phyloP scores from a whole-genome alignment of 257 asterid species.

The Fraxinus cuspidata region DNA sequence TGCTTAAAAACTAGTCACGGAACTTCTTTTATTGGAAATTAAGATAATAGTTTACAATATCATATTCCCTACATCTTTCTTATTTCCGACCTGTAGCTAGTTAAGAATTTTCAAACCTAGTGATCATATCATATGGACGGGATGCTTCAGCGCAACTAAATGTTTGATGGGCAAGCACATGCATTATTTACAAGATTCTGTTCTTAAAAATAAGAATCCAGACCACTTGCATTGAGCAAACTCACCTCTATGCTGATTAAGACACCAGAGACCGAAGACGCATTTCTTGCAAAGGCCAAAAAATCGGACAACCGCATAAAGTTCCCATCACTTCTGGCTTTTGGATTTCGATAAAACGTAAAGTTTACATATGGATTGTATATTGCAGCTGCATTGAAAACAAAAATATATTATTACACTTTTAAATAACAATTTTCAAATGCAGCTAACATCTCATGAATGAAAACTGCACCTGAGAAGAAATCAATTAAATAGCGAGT shows the following conservation, averaged over 20 bases:
- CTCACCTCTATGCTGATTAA: constrained; percentile 69
- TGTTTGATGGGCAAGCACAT: constrained; percentile 6
- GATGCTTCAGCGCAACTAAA: not conserved
- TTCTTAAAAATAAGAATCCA: constrained; percentile 8
- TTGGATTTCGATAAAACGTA: constrained; percentile 54
- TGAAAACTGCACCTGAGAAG: constrained; percentile 19
- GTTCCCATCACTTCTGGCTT: constrained; percentile 38
- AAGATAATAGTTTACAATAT: not conserved
- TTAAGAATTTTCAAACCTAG: constrained; percentile 6
- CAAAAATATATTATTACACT: constrained; percentile 17
- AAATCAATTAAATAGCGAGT: not conserved
- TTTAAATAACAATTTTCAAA: constrained; percentile 16
- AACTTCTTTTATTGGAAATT: not conserved
- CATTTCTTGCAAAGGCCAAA: constrained; percentile 56
- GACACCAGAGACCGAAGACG: constrained; percentile 71
- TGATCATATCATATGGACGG: not conserved
- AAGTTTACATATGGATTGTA: constrained; percentile 36
- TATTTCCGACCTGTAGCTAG: not conserved
- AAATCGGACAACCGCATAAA: constrained; percentile 56
- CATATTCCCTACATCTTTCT: not conserved
- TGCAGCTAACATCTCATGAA: constrained; percentile 7
- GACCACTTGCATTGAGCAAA: constrained; percentile 20
- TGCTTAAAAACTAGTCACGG: not conserved
- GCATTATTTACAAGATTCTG: not conserved
- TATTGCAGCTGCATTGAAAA: constrained; percentile 60